Percentiles rank a stretch among this genome's conserved stretches.
phyloP scores from a whole-genome alignment of 2,329 filamentous ascomycete species.

The Verticillium tricorpus region DNA sequence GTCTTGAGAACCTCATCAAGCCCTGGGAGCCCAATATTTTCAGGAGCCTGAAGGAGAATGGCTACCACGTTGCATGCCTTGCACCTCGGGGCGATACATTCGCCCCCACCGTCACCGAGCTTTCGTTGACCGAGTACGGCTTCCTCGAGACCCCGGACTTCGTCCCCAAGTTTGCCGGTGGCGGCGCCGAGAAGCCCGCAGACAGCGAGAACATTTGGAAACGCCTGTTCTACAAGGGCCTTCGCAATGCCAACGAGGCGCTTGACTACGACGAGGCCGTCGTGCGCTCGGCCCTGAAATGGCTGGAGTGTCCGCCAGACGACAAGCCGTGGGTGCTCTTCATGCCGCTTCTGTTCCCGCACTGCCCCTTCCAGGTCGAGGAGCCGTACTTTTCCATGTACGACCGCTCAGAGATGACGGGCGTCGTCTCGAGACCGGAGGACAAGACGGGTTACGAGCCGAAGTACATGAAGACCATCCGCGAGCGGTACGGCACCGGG shows the following conservation, averaged over 20 bases:
- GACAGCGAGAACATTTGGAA: slow-evolving; percentile 27
- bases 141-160: slow-evolving; percentile 32
- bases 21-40: slow-evolving; percentile 43
- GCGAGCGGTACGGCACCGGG: slow-evolving; percentile 29
- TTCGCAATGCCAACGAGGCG: slow-evolving; percentile 26
- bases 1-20: slow-evolving; percentile 39
- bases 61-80: slow-evolving; percentile 41
- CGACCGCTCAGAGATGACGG: slow-evolving; percentile 22
- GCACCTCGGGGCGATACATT: slow-evolving; percentile 35
- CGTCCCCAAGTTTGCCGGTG: slow-evolving; percentile 21
- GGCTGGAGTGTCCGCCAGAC: slow-evolving; percentile 34
- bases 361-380: slow-evolving; percentile 40
- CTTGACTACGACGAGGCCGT: slow-evolving; percentile 39
- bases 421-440: slow-evolving; percentile 3
- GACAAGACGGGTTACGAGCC: slow-evolving; percentile 35
- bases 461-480: slow-evolving; percentile 33
- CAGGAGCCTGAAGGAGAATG: slow-evolving; percentile 33
- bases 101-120: slow-evolving; percentile 34
- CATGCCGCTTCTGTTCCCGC: slow-evolving; percentile 35
- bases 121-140: slow-evolving; percentile 36
- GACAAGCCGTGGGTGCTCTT: slow-evolving; percentile 36
- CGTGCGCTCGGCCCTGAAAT: slow-evolving; percentile 33
- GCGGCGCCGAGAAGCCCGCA: slow-evolving; percentile 3
- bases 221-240: slow-evolving; percentile 34
- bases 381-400: slow-evolving; percentile 43